These are phyloP conservation scores for Citrus maxima DNA, from an alignment of 345 rosid species.

Conservation along the genomic window DNA sequence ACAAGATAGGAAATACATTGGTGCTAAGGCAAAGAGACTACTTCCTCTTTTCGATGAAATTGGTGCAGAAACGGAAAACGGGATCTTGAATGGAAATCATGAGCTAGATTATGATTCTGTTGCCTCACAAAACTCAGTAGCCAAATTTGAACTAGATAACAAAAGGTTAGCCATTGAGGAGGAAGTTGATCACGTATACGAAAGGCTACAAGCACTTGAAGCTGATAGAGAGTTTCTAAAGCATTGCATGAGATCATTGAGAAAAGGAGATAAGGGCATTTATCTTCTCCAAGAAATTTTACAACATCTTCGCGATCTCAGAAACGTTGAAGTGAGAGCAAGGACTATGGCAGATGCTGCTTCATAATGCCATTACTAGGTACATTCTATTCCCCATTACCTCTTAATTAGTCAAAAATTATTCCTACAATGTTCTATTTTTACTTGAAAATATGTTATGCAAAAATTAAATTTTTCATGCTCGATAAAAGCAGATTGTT, in stretches of 20 bases:
- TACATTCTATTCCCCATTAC: neutral
- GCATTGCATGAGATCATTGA: slow-evolving; percentile 80
- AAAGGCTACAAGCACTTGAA: slow-evolving; percentile 84
- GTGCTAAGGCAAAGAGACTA: slow-evolving; percentile 70
- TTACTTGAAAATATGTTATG: neutral
- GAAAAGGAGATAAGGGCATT: slow-evolving; percentile 88
- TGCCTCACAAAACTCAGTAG: slow-evolving; percentile 17
- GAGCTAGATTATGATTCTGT: slow-evolving; percentile 30
- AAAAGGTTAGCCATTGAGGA: slow-evolving; percentile 51
- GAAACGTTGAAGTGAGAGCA: slow-evolving; percentile 48
- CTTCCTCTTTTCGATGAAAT: slow-evolving; percentile 85
- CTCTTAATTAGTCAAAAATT: neutral
- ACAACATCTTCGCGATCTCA: slow-evolving; percentile 82
- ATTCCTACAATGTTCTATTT: neutral
- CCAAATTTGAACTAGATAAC: slow-evolving; percentile 31
- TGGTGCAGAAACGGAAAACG: slow-evolving; percentile 51
- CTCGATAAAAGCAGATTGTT: slow-evolving; percentile 22
- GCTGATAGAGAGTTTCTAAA: slow-evolving; percentile 90
- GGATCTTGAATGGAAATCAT: slow-evolving; percentile 26
- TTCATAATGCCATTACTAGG: slow-evolving; percentile 33
- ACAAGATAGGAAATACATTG: slow-evolving; percentile 26
- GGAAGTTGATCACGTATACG: slow-evolving; percentile 80
- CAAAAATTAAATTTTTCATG: neutral
- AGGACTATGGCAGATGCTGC: slow-evolving; percentile 38
- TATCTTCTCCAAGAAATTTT: slow-evolving; percentile 77